phyloP scores from a whole-genome alignment of 1,139 yeast genomes.

The Kodamaea arcana region DNA sequence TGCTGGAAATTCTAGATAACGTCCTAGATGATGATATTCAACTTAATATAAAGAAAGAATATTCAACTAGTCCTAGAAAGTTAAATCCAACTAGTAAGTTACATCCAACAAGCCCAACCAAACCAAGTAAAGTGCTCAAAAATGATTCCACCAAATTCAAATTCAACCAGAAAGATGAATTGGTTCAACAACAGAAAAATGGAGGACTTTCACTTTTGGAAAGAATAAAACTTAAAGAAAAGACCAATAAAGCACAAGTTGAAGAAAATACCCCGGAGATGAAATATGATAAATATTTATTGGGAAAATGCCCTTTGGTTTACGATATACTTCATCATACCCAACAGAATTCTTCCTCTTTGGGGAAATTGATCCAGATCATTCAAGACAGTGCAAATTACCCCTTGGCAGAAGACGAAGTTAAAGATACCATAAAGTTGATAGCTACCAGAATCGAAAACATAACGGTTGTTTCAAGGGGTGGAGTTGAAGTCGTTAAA shows the following conservation, averaged over 20 bases:
- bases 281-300: constrained; percentile 33
- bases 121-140: too few relatives aligned
- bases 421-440: constrained; percentile 23
- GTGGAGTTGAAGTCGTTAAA: constrained; percentile 25
- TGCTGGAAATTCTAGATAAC: constrained; percentile 6
- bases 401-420: constrained; percentile 31
- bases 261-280: constrained; percentile 24
- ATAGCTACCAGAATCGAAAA: constrained; percentile 16
- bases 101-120: too few relatives aligned
- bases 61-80: constrained; percentile 13
- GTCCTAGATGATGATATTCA: too few relatives aligned
- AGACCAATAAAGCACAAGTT: constrained; percentile 8
- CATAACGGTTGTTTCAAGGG: constrained; percentile 16
- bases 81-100: too few relatives aligned
- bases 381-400: constrained; percentile 33
- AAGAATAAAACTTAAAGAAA: constrained; percentile 20
- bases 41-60: constrained; percentile 24
- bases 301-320: constrained; percentile 37
- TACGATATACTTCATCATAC: constrained; percentile 37
- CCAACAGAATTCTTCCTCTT: constrained; percentile 6
- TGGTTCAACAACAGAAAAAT: constrained; percentile 15
- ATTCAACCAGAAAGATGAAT: constrained; percentile 25
- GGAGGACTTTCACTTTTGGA: constrained; percentile 40
- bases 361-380: constrained; percentile 22
- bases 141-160: constrained; percentile 32